Evolutionary conservation across 2,329 filamentous ascomycete species (phyloP).

Genomic region (Rasamsonia emersonii): DNA sequence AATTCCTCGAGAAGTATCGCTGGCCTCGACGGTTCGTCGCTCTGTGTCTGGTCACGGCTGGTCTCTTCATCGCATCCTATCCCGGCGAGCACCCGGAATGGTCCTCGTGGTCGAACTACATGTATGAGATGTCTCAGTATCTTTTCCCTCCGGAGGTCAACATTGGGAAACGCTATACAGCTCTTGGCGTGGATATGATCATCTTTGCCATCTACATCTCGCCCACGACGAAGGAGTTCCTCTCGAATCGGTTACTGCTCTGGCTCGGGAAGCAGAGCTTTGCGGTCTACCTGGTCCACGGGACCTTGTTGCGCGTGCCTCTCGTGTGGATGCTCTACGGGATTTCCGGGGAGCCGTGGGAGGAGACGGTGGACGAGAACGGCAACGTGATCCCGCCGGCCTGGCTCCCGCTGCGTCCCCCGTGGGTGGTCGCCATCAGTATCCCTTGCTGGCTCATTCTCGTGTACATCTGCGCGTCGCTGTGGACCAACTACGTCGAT

Average conservation of each 20-base stretch:
- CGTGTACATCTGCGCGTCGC: conserved; percentile 40
- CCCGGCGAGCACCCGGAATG: conserved; percentile 45
- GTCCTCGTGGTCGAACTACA: conserved; percentile 40
- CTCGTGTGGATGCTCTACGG: conserved; percentile 47
- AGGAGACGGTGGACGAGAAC: conserved; percentile 32
- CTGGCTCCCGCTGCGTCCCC: conserved; percentile 35
- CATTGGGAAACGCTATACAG: conserved; percentile 38
- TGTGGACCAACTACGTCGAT: conserved; percentile 47
- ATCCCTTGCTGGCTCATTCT: conserved; percentile 40
- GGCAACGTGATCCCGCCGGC: conserved; percentile 30
- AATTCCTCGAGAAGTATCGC: conserved; percentile 36
- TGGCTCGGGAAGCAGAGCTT: conserved; percentile 50
- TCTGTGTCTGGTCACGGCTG: conserved; percentile 31
- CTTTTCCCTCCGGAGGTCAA: conserved; percentile 40
- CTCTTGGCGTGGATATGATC: conserved; percentile 41
- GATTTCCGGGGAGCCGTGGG: conserved; percentile 38
- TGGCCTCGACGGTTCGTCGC: conserved; percentile 31
- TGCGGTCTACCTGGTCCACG: conserved; percentile 48
- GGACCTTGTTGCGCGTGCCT: conserved; percentile 44
- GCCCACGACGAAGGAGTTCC: conserved; percentile 39
- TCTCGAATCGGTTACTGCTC: conserved; percentile 43
- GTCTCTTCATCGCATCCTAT: conserved; percentile 42
- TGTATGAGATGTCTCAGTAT: conserved; percentile 33
- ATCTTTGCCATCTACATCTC: conserved; percentile 46
- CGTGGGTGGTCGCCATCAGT: conserved; percentile 33